A percentile compares a stretch with the other conserved stretches of the same genome.
Evolutionary conservation across 78 protist species (phyloP).

Genomic region (Tieghemostelium lacteum): DNA sequence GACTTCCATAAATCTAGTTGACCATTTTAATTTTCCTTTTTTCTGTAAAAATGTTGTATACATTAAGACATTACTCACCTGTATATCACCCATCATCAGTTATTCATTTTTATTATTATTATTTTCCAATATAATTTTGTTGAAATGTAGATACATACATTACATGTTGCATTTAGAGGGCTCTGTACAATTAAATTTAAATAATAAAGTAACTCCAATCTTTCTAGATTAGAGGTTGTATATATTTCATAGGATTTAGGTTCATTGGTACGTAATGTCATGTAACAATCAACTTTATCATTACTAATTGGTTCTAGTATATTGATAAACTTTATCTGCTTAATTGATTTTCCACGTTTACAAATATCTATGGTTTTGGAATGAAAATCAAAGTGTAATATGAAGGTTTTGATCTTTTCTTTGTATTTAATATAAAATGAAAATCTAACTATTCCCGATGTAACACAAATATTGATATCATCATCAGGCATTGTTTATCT

Average conservation of each 20-base stretch:
- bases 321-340: background rate
- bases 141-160: background rate
- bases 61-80: slow-evolving; percentile 8
- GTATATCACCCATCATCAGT: background rate
- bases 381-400: slow-evolving; percentile 39
- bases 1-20: slow-evolving; percentile 44
- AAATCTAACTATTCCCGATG: slow-evolving; percentile 11
- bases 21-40: slow-evolving; percentile 65
- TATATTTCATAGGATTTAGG: slow-evolving; percentile 48
- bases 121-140: background rate
- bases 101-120: background rate
- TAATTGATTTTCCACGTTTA: slow-evolving; percentile 26
- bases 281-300: background rate
- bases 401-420: slow-evolving; percentile 21
- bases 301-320: slow-evolving; percentile 1
- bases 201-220: slow-evolving; percentile 8
- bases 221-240: slow-evolving; percentile 12
- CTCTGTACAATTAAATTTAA: background rate
- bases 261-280: slow-evolving; percentile 35
- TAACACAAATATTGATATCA: too few relatives aligned
- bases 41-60: slow-evolving; percentile 15
- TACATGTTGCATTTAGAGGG: slow-evolving; percentile 11
- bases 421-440: slow-evolving; percentile 25
- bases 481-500: too few relatives aligned
- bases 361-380: background rate